These are phyloP conservation scores for Prunus fruticosa DNA, from an alignment of 306 rosid species.

Conservation along the genomic window DNA sequence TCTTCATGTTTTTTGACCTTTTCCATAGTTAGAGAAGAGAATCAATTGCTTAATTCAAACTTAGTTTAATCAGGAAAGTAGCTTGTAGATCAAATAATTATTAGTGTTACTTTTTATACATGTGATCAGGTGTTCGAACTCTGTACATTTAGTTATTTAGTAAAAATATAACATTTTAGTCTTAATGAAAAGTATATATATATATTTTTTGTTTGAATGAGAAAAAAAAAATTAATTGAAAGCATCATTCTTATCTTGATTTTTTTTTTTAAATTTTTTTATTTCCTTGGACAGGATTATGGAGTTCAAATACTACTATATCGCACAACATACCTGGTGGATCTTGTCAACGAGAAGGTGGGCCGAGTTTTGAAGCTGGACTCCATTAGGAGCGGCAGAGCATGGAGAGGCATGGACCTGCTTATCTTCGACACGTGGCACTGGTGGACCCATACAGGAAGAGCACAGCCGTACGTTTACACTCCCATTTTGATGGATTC, in stretches of 20 bases:
- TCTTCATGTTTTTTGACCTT: too few relatives aligned
- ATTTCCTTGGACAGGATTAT: slow-evolving; percentile 45
- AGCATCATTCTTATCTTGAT: background rate
- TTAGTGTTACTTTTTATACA: background rate
- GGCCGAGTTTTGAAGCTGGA: slow-evolving; percentile 81
- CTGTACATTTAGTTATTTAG: too few relatives aligned
- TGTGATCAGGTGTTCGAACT: too few relatives aligned
- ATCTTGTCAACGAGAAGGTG: slow-evolving; percentile 55
- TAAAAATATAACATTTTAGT: too few relatives aligned
- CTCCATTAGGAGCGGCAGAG: slow-evolving; percentile 64
- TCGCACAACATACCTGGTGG: slow-evolving; percentile 75
- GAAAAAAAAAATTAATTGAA: too few relatives aligned
- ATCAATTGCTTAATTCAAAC: too few relatives aligned
- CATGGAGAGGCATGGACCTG: slow-evolving; percentile 82
- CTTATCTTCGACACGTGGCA: slow-evolving; percentile 92
- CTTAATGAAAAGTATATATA: too few relatives aligned
- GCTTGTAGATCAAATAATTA: too few relatives aligned
- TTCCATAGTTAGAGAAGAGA: too few relatives aligned
- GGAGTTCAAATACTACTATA: slow-evolving; percentile 53
- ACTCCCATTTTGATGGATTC: background rate
- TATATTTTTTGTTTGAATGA: too few relatives aligned
- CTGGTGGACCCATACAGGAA: slow-evolving; percentile 96
- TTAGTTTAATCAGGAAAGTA: too few relatives aligned
- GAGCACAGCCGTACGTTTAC: slow-evolving; percentile 68
- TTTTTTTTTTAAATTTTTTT: background rate